Conservation (phyloP, 1,139 yeast genomes). For the Pneumocystis sp. region DNA sequence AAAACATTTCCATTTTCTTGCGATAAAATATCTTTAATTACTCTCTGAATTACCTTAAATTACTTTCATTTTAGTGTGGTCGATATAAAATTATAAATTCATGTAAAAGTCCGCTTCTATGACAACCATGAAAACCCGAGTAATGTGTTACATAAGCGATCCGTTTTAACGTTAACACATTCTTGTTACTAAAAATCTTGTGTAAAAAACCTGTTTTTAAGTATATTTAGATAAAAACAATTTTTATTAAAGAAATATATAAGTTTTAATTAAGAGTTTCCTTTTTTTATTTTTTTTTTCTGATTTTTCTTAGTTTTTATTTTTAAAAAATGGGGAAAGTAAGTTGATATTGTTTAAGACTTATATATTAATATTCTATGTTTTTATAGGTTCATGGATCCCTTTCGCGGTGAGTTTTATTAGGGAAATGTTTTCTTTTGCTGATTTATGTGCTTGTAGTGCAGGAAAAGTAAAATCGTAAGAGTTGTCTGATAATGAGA, state of each 20-base stretch:
- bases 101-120: not conserved
- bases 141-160: not conserved
- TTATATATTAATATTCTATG: not conserved
- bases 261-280: not conserved
- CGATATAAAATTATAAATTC: no score
- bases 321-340: not conserved
- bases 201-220: not conserved
- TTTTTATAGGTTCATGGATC: not conserved
- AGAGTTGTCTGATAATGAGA: not conserved
- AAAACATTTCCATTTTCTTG: not conserved
- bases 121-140: not conserved
- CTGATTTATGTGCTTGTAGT: not conserved
- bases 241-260: no score
- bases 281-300: not conserved
- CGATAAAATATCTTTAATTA: not conserved
- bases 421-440: not conserved
- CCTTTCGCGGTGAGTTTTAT: not conserved
- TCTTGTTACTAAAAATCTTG: not conserved
- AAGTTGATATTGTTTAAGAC: not conserved
- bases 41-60: not conserved
- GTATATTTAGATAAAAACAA: no score
- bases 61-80: not conserved
- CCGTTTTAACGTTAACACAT: not conserved
- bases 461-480: constrained; percentile 1
- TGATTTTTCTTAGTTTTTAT: no score